Evolutionary conservation across 495 filamentous ascomycete genomes (phyloP), one percentile per base, ranked within the genome.

Genomic region (Xanthoparmelia taractica): DNA sequence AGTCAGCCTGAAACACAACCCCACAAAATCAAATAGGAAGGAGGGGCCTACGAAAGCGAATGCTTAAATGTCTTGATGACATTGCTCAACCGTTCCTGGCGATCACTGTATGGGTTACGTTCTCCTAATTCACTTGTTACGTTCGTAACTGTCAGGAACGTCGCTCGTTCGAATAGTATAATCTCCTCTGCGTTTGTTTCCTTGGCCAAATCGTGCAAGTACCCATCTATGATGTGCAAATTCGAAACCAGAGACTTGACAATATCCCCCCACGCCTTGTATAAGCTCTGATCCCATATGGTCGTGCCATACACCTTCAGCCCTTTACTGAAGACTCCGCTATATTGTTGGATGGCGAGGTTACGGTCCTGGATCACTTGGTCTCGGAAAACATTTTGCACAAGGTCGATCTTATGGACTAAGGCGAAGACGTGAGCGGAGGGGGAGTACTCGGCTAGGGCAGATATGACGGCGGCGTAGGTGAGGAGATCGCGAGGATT

Each of bases 361-460:
- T 86, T 84, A 55, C 90, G 84, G 65, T 93, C 87, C 61, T 90
- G 83, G 74, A 94, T 96, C 64, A 96, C 84, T 45, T 84, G 82
- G 66, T 89, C 84, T 40, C 93, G 85, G 68, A 86, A 82, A 63
- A 87, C 79, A 40, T 84, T 82, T 68, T 90, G 89, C 61, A 97
- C 91, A n/a, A 98, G 84, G 73, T 98, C 94, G 87, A 98, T 96
- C 74, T 98, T 98, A 82, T 98, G 94, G 64, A 98, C 87, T 11
- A 98, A 83, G 59, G 91, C 87, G 77, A 96, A 98, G 67, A 97
- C 84, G 67, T 87, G 85, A 57, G 94, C 93, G 12, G 80, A 80
- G 52, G 89, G 88, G 29, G 87, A 92, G 79, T 86, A 94, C 74
- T 97, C 91, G 38, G 82, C 77, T 38, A 98, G 79, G 0, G 94